Evolutionary conservation across 2,329 filamentous ascomycete species (phyloP).

Genomic region (Truncatella angustata): DNA sequence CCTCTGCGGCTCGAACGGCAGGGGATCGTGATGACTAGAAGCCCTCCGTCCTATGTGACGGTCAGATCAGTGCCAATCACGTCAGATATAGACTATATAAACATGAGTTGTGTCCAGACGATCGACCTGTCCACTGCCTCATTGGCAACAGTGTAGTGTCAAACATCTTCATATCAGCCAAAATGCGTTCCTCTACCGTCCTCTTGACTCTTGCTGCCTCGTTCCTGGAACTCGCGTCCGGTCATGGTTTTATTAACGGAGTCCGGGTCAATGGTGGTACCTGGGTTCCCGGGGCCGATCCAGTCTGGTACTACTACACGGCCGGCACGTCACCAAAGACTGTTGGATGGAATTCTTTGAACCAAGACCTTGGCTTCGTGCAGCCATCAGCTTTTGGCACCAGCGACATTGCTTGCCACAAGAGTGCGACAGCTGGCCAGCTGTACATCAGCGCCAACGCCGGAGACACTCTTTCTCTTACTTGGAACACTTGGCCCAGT

Average conservation of each 20-base stretch:
- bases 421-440: slow-evolving; percentile 34
- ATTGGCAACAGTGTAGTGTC: not conserved
- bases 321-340: slow-evolving; percentile 14
- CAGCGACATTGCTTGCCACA: slow-evolving; percentile 45
- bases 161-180: not conserved
- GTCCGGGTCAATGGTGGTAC: slow-evolving; percentile 19
- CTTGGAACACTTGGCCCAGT: slow-evolving; percentile 32
- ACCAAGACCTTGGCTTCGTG: slow-evolving; percentile 49
- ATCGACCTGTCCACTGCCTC: not conserved
- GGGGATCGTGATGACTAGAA: not conserved
- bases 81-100: not conserved
- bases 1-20: not conserved
- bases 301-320: slow-evolving; percentile 24
- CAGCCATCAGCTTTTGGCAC: slow-evolving; percentile 32
- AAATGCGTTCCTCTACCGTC: slow-evolving; percentile 3
- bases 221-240: slow-evolving; percentile 15
- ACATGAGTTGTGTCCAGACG: not conserved
- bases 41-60: no score
- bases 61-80: no score
- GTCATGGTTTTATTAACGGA: slow-evolving; percentile 22
- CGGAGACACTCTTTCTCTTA: slow-evolving; percentile 28
- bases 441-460: slow-evolving; percentile 20
- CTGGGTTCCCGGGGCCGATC: slow-evolving; percentile 18
- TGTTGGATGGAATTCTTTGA: slow-evolving; percentile 38
- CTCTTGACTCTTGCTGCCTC: slow-evolving; percentile 9